phyloP scores from a whole-genome alignment of 116 monocot species.

The Thalassia testudinum region DNA sequence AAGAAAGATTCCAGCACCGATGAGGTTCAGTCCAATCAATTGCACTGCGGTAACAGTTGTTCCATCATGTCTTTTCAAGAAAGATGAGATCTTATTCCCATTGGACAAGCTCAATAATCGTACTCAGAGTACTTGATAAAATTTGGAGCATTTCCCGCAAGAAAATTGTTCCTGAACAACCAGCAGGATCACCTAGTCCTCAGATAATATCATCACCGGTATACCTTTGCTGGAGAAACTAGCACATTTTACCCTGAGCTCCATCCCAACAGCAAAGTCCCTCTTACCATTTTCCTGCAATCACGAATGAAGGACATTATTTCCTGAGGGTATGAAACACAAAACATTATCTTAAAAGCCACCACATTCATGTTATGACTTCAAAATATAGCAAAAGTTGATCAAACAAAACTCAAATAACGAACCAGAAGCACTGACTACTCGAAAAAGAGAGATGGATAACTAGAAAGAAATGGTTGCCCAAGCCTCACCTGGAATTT shows the following conservation, averaged over 20 bases:
- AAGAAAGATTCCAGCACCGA: too few relatives aligned
- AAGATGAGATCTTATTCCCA: too few relatives aligned
- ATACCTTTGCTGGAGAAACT: conserved; percentile 80
- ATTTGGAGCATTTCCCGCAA: too few relatives aligned
- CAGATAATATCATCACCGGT: conserved; percentile 55
- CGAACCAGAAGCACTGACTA: too few relatives aligned
- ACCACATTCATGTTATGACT: neutral
- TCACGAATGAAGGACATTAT: neutral
- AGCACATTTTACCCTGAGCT: conserved; percentile 46
- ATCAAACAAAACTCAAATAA: neutral
- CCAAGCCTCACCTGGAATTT: conserved; percentile 63
- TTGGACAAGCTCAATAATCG: too few relatives aligned
- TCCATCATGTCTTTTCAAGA: too few relatives aligned
- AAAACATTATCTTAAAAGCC: too few relatives aligned
- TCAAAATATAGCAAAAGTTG: neutral
- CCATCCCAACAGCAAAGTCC: conserved; percentile 54
- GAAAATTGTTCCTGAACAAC: too few relatives aligned
- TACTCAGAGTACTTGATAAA: too few relatives aligned
- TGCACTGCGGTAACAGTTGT: too few relatives aligned
- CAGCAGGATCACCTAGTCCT: conserved; percentile 6
- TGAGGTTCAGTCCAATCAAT: too few relatives aligned
- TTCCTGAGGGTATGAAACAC: neutral
- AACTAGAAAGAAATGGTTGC: neutral
- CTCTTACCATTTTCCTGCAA: conserved; percentile 52
- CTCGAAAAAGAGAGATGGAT: too few relatives aligned